Evolutionary conservation across 805 yeast species (phyloP), one percentile per base, ranked within the genome.

Genomic region (Kuraishia cidri): DNA sequence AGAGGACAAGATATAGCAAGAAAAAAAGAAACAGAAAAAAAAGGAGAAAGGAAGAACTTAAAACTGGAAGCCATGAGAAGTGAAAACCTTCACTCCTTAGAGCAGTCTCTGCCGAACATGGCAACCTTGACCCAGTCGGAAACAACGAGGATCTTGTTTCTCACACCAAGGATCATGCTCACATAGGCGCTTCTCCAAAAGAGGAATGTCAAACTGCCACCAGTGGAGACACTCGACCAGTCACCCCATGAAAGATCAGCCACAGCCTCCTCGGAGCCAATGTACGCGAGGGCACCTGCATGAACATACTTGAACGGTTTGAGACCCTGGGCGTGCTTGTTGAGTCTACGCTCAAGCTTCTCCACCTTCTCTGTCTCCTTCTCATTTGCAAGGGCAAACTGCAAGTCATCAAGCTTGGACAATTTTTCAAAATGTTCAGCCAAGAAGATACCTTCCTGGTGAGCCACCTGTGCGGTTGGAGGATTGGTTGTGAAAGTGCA

Each of bases 401-500:
- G 64, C 40, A 74, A 50, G 27, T 72, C 64, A 34, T 80, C 87
- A 37, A 79, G 64, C 45, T 72, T 72, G 45, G 78, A 65, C 47
- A 76, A 59, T 45, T 69, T 78, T 53, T 72, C 70, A 57, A 88
- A 80, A 43, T 77, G 74, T 22, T 66, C 62, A 36, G 88, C 92
- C 44, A 88, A 71, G 61, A 73, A 88, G 36, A 69, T 66, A 56
- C 96, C 97, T 62, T 88, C 85, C 67, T 88, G 97, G 62, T 86
- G 77, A 26, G 97, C 97, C 35, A 87, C 97, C 69, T 88, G 97
- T 17, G 97, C 97, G 40, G 97, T 88, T 46, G 97, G 97, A 27
- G 95, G 92, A 46, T 75, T 77, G 54, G 84, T 84, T 42, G 92
- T 83, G 57, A 81, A 77, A 24, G 97, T 84, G 64, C 97, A 88